Conservation (phyloP, 2,329 filamentous ascomycete species). For the Paradendryphiella salina region DNA sequence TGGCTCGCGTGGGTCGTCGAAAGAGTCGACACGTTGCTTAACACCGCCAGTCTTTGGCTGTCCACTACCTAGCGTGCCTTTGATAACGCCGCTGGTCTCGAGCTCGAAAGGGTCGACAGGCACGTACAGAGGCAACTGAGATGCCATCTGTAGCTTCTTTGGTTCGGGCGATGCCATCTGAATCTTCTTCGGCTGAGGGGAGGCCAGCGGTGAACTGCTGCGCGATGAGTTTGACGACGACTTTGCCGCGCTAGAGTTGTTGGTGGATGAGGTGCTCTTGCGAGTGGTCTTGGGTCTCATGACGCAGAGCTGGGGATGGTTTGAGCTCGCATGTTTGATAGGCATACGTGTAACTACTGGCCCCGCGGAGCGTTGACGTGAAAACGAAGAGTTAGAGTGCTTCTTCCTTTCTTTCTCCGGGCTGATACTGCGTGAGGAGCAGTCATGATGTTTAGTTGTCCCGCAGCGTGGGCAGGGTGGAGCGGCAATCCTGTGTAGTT, state of each 20-base stretch:
- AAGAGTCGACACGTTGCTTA: slow-evolving; percentile 26
- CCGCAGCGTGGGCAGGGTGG: slow-evolving; percentile 29
- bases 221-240: slow-evolving; percentile 26
- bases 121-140: slow-evolving; percentile 22
- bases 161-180: slow-evolving; percentile 6
- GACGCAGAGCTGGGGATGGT: slow-evolving; percentile 44
- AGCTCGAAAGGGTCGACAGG: slow-evolving; percentile 30
- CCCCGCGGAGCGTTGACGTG: slow-evolving; percentile 27
- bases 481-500: slow-evolving; percentile 31
- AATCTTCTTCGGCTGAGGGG: slow-evolving; percentile 23
- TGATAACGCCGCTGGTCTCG: slow-evolving; percentile 12
- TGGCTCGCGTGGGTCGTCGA: slow-evolving; percentile 28
- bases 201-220: slow-evolving; percentile 28
- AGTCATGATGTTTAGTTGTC: slow-evolving; percentile 30
- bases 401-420: slow-evolving; percentile 33
- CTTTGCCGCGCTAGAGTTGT: slow-evolving; percentile 27
- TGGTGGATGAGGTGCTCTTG: slow-evolving; percentile 31
- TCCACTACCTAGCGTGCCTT: slow-evolving; percentile 15
- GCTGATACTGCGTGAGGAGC: slow-evolving; percentile 21
- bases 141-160: slow-evolving; percentile 1
- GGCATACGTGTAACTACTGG: slow-evolving; percentile 39
- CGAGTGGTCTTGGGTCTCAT: slow-evolving; percentile 39
- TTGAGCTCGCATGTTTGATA: slow-evolving; percentile 31
- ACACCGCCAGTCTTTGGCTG: slow-evolving; percentile 15
- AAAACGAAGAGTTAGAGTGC: slow-evolving; percentile 16